Evolutionary conservation across 257 asterid genomes (phyloP), one percentile per base, ranked within the genome.

Genomic region (Anisodus tanguticus): DNA sequence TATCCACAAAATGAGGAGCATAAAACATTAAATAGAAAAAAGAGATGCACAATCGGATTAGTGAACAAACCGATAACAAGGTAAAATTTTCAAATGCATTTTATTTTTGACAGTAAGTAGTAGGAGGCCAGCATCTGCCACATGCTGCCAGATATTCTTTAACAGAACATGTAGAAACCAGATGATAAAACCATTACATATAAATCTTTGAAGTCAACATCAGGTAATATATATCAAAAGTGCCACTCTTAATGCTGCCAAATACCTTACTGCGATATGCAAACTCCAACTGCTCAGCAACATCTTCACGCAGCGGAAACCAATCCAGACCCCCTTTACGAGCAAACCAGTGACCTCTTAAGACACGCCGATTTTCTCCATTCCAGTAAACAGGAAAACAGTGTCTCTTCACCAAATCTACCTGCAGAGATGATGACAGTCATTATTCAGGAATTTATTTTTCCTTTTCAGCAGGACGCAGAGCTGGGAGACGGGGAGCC

Each of bases 271-370:
- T 71, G 84, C 95, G 92, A 86, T 93, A 97, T 80, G 98, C 99
- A 89, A 90, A 95, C 88, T 97, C 99, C 92, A 97, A 89, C 81
- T 97, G 99, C 91, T 97, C 99, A 49, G 98, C 90, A 74, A 97
- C 93, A 91, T 97, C 98, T 86, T 97, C 99, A 76, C 98, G 94
- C 57, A 97, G 87, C 19, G 99, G 99, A 86, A 92, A 94, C 99
- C 99, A 97, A 90, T 95, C 98, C 64, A 95, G 95, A 59, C 97
- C 95, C 62, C 97, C 97, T 90, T 93, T 97, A 84, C 97, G 95
- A 85, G 98, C 98, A 90, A 95, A 97, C 99, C 99, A 97, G 83
- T 97, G 98, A 77, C 99, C 99, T 90, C 98, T 90, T 82, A 97
- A 83, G 64, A 97, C 98, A 80, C 99, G 93, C 47, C 97, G 88